Conservation (phyloP, 345 rosid species). For the Euphorbia pulcherrima region DNA sequence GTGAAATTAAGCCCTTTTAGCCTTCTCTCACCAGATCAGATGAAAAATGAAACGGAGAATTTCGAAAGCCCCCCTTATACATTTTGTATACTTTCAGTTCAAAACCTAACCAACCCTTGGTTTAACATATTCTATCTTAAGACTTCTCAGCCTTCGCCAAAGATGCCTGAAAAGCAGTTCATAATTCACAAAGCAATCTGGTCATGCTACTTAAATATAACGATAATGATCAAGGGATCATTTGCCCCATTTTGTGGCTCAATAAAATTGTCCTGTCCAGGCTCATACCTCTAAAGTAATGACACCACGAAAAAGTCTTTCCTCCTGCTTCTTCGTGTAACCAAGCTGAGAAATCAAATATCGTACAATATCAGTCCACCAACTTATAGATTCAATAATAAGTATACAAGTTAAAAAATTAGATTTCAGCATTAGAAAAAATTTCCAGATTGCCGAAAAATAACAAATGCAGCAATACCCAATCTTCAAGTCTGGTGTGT, state of each 20-base stretch:
- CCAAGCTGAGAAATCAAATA: slow-evolving; percentile 61
- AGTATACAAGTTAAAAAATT: not conserved
- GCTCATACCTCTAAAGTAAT: slow-evolving; percentile 78
- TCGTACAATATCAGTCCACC: not conserved
- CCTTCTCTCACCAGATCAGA: not conserved
- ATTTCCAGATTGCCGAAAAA: not conserved
- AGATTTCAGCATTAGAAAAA: not conserved
- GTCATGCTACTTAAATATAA: not conserved
- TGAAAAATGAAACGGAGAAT: not conserved
- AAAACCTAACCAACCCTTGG: not conserved
- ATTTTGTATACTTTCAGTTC: not conserved
- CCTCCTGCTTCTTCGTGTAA: slow-evolving; percentile 94
- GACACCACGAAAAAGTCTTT: slow-evolving; percentile 88
- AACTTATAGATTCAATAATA: not conserved
- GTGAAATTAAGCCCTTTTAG: not conserved
- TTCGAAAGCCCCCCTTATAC: not conserved
- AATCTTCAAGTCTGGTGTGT: not conserved
- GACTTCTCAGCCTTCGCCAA: not conserved
- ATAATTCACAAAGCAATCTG: not conserved
- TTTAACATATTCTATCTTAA: not conserved
- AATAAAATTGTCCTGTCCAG: not conserved
- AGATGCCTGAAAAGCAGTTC: not conserved
- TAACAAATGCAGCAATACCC: slow-evolving; percentile 3
- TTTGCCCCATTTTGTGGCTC: not conserved
- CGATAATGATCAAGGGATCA: not conserved